Evolutionary conservation across 495 filamentous ascomycete genomes (phyloP), one percentile per base, ranked within the genome.

Genomic region (Lindgomyces ingoldianus): DNA sequence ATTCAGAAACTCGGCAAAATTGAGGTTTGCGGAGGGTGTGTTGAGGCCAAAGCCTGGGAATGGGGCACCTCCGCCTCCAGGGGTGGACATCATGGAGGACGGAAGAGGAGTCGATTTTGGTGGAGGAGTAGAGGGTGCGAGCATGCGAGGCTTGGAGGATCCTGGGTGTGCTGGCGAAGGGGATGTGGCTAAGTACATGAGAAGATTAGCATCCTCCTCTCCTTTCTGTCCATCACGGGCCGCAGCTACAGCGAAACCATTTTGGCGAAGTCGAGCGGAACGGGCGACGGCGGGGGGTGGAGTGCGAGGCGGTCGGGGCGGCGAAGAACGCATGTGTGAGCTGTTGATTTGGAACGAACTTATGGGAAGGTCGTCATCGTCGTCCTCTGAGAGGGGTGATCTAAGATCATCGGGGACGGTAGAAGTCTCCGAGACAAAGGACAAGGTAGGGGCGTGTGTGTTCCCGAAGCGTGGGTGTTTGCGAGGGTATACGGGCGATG

Each of bases 1-100:
- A 72, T 99, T 96, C 62, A 98, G 88, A 73, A 96, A 99, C 73
- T 98, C 95, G 8, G 91, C 86, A 77, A 97, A 96, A 77, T 97
- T 94, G 78, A 97, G 96, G 61, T 85, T 85, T 57, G 86, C 83
- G 26, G 74, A 74, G 1, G 87, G 87, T 1, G 87, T 89, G 47
- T 76, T 79, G 24, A 84, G 81, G 41, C 70, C 74, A 30, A 84
- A 87, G 44, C 81, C 81, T 45, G 85, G 79, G 50, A 81, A 83
- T 10, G 75, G 72, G 63, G 87, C 86, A 4, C 85, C 78, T 33
- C 79, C 81, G 16, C 87, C 87, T 45, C 88, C 88, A 4, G 91
- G 89, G 6, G 91, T 94, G n/a, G 89, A 88, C 88, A 92, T 91
- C 81, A 91, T 89, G 18, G 92, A 96, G 9, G 89, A 90, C 19